Percentiles rank a stretch among this genome's conserved stretches.
These are phyloP conservation scores for Rehmannia glutinosa DNA, from an alignment of 257 asterid species.

Conservation along the genomic window DNA sequence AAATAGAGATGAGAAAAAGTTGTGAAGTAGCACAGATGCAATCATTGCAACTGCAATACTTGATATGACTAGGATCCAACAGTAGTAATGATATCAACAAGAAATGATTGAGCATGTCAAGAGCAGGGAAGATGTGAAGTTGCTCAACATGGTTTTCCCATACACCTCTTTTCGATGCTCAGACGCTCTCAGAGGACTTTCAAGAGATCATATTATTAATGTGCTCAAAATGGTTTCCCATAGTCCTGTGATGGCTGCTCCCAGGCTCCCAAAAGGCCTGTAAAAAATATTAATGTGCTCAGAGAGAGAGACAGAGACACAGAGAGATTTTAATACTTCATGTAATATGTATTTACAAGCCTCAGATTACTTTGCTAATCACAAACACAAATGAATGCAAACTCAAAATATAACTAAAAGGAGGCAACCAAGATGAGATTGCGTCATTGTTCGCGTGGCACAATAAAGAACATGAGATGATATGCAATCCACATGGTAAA, in stretches of 20 bases:
- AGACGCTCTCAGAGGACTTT: constrained; percentile 47
- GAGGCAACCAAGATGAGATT: neutral
- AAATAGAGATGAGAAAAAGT: neutral
- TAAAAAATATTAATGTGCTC: constrained; percentile 18
- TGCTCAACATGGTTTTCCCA: constrained; percentile 38
- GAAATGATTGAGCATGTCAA: neutral
- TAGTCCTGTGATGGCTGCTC: constrained; percentile 70
- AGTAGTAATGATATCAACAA: neutral
- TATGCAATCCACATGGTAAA: constrained; percentile 1
- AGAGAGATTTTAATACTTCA: neutral
- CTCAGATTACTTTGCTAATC: neutral
- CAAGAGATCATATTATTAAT: constrained; percentile 13
- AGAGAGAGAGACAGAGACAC: neutral
- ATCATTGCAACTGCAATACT: neutral
- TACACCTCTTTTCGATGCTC: constrained; percentile 44
- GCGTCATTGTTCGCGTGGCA: neutral
- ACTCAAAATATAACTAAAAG: neutral
- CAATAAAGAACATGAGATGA: neutral
- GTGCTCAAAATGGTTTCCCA: constrained; percentile 55
- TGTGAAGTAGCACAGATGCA: neutral
- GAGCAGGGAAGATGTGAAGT: neutral
- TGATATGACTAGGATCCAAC: neutral
- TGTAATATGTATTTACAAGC: neutral
- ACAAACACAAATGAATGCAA: neutral
- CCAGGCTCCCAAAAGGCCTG: constrained; percentile 62